Evolutionary conservation across 129 eudicot species (phyloP), one percentile per base, ranked within the genome.

Genomic region (Erigeron canadensis): DNA sequence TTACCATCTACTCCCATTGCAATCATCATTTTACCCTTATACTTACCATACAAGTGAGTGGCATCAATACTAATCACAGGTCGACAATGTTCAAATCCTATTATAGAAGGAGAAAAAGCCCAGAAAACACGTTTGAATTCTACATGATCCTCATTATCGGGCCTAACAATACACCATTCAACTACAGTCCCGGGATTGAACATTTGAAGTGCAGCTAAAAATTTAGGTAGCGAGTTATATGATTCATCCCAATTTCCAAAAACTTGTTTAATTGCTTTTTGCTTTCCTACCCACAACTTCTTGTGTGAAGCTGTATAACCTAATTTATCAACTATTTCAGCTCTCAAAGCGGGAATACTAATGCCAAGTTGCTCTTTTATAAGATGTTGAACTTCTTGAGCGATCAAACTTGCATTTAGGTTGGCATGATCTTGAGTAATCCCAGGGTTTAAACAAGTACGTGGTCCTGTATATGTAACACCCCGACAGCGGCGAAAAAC

Each of bases 1-100:
- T 63, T 63, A 12, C 8, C 69, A 63, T 38, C 50, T 3, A 63
- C 69, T 63, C 69, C 48, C 46, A 63, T 63, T 37, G 21, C 50
- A 63, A 63, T 63, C 45, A 63, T 10, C 48, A 63, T 63, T 3
- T 37, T 41, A 8, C 69, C 69, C 10, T 38, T 63, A 13, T 63
- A 63, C 13, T 41, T 38, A 63, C 48, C 69, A 40, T 63, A 58
- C 41, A 58, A 58, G 23, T 58, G 64, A 0, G 64, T 58, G 64
- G 9, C 64, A 19, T 23, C n/a, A 58, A 58, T 58, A 15, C 40
- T 21, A 19, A 58, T 58, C 39, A 22, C 64, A 2, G 64, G 60
- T 16, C 60, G 28, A 55, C 28, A 55, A 55, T 55, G 60, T 28
- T 16, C 28, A 18, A 55, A 55, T 2, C 60, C 22, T 10, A 6